A percentile compares a stretch with the other conserved stretches of the same genome.
Evolutionary conservation across 169 alveolate species (phyloP).

Genomic region (Plasmodium inui): DNA sequence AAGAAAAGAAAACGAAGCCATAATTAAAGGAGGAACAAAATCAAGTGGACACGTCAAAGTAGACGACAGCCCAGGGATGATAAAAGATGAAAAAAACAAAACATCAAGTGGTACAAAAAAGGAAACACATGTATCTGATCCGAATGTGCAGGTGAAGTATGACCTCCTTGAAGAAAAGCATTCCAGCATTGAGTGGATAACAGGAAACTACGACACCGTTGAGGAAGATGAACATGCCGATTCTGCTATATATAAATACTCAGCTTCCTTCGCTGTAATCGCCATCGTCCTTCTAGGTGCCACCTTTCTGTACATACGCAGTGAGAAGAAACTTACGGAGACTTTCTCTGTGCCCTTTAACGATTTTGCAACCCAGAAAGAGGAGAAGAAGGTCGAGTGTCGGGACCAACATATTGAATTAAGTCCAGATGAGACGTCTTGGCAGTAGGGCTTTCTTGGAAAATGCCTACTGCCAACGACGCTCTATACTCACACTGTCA

Average conservation of each 20-base stretch:
- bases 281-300: not conserved
- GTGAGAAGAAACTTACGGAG: not conserved
- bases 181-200: not conserved
- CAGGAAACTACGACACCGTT: not conserved
- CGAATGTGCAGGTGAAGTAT: not conserved
- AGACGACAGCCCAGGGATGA: not conserved
- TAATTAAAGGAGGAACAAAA: not conserved
- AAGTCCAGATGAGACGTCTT: not conserved
- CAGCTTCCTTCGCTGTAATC: conserved; percentile 25
- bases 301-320: not conserved
- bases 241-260: conserved; percentile 5
- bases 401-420: conserved; percentile 22
- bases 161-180: not conserved
- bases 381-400: not conserved
- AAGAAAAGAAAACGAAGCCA: not conserved
- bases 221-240: not conserved
- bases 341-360: not conserved
- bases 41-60: not conserved
- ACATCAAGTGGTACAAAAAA: not conserved
- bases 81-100: not conserved
- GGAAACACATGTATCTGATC: not conserved
- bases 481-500: not conserved
- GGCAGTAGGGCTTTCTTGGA: conserved; percentile 2
- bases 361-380: not conserved
- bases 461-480: not conserved